Evolutionary conservation across 169 alveolate species (phyloP), one percentile per base, ranked within the genome.

Genomic region (Cryptosporidium meleagridis): DNA sequence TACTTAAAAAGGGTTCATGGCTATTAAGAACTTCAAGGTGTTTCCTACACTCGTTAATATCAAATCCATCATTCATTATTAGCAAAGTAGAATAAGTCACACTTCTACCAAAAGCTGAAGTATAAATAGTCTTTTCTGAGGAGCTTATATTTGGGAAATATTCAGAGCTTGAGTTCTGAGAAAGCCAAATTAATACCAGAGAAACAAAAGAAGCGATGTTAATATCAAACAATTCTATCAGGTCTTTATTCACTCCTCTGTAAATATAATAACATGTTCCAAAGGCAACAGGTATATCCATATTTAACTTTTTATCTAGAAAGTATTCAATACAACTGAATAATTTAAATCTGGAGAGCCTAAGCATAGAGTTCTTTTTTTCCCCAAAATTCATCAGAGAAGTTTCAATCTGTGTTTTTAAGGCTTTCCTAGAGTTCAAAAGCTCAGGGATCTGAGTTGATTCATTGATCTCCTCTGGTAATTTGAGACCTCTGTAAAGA

Each of bases 11-110:
- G 3, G 68, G 45, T 1, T 59, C 62, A 23, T 62, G 33, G 8
- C 37, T 10, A 18, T 80, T 59, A 26, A 80, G 59, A 21, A 44
- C 18, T 39, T 62, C 68, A 21, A 80, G 59, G 12, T 80, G 89
- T n/a, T 67, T 41, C 18, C 26, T 41, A 41, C 89, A 80, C 33
- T 80, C 89, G 5, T 16, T 29, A 7, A 61, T 33, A 0, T 61
- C 70, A 37, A 59, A 80, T 37, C 75, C 89, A 29, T 80, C 89
- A 62, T 48, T 41, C 75, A 80, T 61, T 61, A 80, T 35, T 23
- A 18, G 39, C 26, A 80, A 35, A 21, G 62, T 37, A 35, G 69
- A 61, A 31, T 62, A 80, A 35, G 70, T 18, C 18, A 62, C 55
- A 65, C 35, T 18, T 12, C 65, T 48, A 3, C n/a, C 55, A 48